Evolutionary conservation across 768 basidiomycete genomes (phyloP), one percentile per base, ranked within the genome.

Genomic region (Mrakia hoshinonis): DNA sequence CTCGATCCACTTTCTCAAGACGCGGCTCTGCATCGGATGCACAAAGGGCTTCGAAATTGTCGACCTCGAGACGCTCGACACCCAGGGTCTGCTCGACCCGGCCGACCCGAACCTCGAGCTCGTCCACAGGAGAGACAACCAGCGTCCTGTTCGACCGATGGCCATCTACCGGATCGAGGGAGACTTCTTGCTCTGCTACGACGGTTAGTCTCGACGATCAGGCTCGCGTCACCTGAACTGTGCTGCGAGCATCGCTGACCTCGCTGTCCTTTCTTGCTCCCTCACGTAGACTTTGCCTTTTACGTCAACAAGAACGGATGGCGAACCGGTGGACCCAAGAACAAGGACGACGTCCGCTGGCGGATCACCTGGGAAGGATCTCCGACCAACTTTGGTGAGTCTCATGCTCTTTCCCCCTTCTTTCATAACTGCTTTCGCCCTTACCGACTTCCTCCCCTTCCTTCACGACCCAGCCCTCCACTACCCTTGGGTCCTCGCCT

Each of bases 21-120:
- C 95, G 60, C 90, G 89, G 81, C 85, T 99, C 75, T 99, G 96
- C 79, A 91, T 99, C 18, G 96, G 95, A 1, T 95, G 93, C 77
- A 91, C 94, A 12, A 89, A 91, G 76, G 96, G 96, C 22, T 98
- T 99, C 79, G 96, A 98, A 81, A 97, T 99, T 74, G 92, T 99
- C 74, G 96, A 99, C 79, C 85, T 98, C 48, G 93, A 97, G 79
- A 94, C 89, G 72, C 81, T 99, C 80, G 96, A 99, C 79, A 97
- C 95, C 51, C 95, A 98, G 81, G 92, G 92, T 4, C 79, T 99
- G 75, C 83, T 99, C 66, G 96, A 99, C 80, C 96, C 95, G 0
- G 85, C 87, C 13, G 96, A 99, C 77, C 85, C 86, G 72, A 88
- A 88, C 18, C 84, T 99, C 47, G 94, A 98, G 74, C 97, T 99